Percentiles rank a stretch among this genome's conserved stretches.
These are phyloP conservation scores for Pleoardoris graminearum DNA, from an alignment of 2,329 filamentous ascomycete species.

Conservation along the genomic window DNA sequence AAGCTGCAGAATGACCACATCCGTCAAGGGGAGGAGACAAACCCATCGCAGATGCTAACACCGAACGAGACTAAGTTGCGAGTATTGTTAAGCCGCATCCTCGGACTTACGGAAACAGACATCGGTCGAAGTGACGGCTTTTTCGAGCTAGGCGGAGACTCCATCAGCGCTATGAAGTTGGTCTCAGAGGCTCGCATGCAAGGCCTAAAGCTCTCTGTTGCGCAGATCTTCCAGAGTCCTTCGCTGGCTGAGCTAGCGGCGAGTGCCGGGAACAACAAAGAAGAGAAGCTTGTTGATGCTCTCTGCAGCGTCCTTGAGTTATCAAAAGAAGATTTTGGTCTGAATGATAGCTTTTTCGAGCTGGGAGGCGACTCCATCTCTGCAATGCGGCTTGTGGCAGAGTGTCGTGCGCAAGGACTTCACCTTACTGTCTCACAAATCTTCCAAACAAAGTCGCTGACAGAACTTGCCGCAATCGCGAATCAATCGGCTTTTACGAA, in stretches of 20 bases:
- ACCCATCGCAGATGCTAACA: slow-evolving; percentile 17
- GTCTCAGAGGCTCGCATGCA: slow-evolving; percentile 44
- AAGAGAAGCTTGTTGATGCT: slow-evolving; percentile 33
- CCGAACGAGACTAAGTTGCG: slow-evolving; percentile 32
- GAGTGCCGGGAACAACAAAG: slow-evolving; percentile 44
- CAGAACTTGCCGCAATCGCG: slow-evolving; percentile 32
- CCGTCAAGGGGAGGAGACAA: background rate
- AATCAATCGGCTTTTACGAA: slow-evolving; percentile 34
- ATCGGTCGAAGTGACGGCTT: slow-evolving; percentile 50
- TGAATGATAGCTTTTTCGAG: slow-evolving; percentile 50
- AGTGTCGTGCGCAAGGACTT: slow-evolving; percentile 42
- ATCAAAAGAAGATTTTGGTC: slow-evolving; percentile 39
- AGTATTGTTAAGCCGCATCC: slow-evolving; percentile 29
- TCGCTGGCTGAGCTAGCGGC: slow-evolving; percentile 58
- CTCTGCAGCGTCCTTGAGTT: slow-evolving; percentile 38
- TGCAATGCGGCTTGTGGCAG: slow-evolving; percentile 52
- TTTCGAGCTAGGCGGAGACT: slow-evolving; percentile 53
- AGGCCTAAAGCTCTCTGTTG: slow-evolving; percentile 47
- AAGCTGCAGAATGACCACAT: slow-evolving; percentile 16
- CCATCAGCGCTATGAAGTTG: slow-evolving; percentile 51
- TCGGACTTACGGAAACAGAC: slow-evolving; percentile 30
- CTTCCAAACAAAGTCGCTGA: slow-evolving; percentile 50
- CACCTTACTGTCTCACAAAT: slow-evolving; percentile 50
- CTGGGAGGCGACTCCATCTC: slow-evolving; percentile 53
- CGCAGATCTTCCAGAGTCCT: slow-evolving; percentile 49